Evolutionary conservation across 164 flowering plant genomes (phyloP), one percentile per base, ranked within the genome.

Genomic region (Annona cherimola): DNA sequence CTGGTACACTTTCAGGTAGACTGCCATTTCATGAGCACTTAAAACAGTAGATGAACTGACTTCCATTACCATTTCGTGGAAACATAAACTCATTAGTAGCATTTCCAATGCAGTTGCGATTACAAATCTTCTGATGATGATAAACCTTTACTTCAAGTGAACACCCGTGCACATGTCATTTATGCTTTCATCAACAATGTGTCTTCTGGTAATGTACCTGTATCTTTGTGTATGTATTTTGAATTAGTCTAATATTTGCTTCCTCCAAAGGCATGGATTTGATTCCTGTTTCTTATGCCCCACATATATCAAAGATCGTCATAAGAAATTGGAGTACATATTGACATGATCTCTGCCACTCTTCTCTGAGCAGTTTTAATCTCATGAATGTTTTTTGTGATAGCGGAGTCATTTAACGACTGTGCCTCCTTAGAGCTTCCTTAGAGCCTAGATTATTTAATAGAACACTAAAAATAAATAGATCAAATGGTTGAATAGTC

Each of bases 1-100:
- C 50, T 94, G 98, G 98, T 90, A 94, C 75, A 87, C 90, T 69
- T 68, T 83, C 77, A 90, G 90, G 98, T 93, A 82, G 80, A 50
- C 6, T 42, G 19, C 5, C 57, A 4, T 26, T n/a, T 40, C 26
- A 6, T 61, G 39, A 18, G 20, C 26, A 61, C 19, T 40, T 26
- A 26, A 19, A 19, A 26, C 26, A 61, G 41, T 35, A n/a, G 44
- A 14, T 64, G 14, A 14, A 64, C 44, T 44, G 40, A 16, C 45
- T 40, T 64, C 44, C 4, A 42, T 14, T 62, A 35, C 12, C 42
- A 35, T 62, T 64, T 18, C 3, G 45, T 40, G 40, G 67, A 12
- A 14, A 2, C 4, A 44, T 35, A 5, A 9, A 14, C 14, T 50
- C 57, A 50, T 50, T 50, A 14, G 12, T 40, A 35, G 5, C 3